A percentile compares a stretch with the other conserved stretches of the same genome.
phyloP scores from a whole-genome alignment of 441 rosid species.

The Dalechampia spathulata region DNA sequence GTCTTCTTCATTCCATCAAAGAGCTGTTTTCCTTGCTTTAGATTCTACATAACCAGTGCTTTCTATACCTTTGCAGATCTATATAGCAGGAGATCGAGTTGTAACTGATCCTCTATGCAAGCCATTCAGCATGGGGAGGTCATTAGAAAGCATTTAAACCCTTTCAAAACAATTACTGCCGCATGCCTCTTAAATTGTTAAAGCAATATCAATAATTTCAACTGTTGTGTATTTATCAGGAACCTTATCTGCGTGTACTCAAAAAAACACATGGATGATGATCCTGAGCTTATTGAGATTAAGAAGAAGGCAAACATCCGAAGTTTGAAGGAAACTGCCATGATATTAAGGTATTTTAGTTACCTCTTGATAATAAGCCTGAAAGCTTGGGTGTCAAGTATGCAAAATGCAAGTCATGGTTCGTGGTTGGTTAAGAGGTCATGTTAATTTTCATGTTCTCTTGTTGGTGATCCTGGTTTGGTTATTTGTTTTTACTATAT shows the following conservation, averaged over 20 bases:
- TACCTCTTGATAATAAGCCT: background rate
- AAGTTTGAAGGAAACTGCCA: slow-evolving; percentile 94
- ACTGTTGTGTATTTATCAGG: slow-evolving; percentile 34
- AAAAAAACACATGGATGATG: slow-evolving; percentile 89
- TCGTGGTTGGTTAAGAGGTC: background rate
- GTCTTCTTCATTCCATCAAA: slow-evolving; percentile 11
- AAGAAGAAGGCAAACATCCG: slow-evolving; percentile 85
- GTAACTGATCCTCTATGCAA: slow-evolving; percentile 93
- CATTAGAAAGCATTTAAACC: slow-evolving; percentile 17
- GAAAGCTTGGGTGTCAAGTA: background rate
- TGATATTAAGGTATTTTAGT: slow-evolving; percentile 59
- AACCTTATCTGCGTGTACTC: slow-evolving; percentile 95
- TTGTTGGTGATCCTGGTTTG: too few species aligned
- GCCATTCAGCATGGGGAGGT: slow-evolving; percentile 99
- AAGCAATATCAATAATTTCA: slow-evolving; percentile 18
- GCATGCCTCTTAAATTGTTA: slow-evolving; percentile 13
- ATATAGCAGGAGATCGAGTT: slow-evolving; percentile 97
- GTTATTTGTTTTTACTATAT: too few species aligned
- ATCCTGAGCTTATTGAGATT: slow-evolving; percentile 80
- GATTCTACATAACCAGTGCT: slow-evolving; percentile 19
- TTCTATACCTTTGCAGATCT: slow-evolving; percentile 44
- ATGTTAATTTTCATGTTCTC: background rate
- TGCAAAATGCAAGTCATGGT: background rate
- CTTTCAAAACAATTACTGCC: slow-evolving; percentile 21
- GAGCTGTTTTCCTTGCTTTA: slow-evolving; percentile 14